Evolutionary conservation across 441 rosid genomes (phyloP).

Genomic region (Pelargonium australe): DNA sequence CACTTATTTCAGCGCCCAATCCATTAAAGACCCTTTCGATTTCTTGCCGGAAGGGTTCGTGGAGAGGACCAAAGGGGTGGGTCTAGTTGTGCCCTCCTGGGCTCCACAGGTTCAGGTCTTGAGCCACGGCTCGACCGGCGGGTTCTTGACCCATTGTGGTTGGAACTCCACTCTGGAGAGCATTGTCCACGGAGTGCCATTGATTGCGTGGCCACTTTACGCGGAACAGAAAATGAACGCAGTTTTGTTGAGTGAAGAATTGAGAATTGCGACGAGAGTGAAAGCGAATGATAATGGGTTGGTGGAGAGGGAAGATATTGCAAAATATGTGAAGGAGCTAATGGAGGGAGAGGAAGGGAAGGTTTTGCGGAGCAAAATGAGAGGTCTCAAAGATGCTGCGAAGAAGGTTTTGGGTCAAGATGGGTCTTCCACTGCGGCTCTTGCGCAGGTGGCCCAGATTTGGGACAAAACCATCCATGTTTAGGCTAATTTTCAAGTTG

Average conservation of each 20-base stretch:
- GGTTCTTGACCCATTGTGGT: background rate
- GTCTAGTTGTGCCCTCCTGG: background rate
- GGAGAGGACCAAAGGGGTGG: background rate
- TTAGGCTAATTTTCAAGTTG: background rate
- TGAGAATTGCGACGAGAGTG: background rate
- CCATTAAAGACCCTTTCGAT: background rate
- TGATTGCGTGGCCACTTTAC: constrained; percentile 4
- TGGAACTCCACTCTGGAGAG: background rate
- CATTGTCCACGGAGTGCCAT: background rate
- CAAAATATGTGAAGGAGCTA: background rate
- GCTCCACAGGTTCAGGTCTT: background rate
- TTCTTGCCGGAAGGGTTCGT: background rate
- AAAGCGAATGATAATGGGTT: background rate
- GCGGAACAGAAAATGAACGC: background rate
- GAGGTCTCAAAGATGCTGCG: background rate
- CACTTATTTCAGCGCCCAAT: background rate
- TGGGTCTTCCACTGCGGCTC: background rate
- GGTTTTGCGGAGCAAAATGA: background rate
- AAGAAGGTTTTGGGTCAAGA: background rate
- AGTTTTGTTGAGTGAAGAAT: background rate
- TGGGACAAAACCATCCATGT: background rate
- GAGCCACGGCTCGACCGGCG: background rate
- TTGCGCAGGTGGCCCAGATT: background rate
- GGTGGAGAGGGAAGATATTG: background rate
- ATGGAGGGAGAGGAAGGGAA: constrained; percentile 5